Base-by-base conservation (phyloP, 805 yeast genomes). In the Naumovozyma dairenensis region DNA sequence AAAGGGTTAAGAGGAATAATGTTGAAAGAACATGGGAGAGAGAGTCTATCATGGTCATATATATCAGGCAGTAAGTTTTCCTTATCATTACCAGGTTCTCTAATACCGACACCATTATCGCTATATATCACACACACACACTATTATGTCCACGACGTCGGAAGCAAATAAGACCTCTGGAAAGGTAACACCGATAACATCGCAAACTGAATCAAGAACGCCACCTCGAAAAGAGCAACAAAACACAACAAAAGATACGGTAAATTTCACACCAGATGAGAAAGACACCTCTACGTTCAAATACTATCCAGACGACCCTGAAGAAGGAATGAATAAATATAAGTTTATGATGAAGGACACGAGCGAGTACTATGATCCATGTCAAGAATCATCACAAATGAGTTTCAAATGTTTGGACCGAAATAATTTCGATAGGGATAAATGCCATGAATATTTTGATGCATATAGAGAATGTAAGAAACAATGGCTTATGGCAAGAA, bases 381-480 rank as follows among this genome's bases (percentile, higher is more conserved):
- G 98, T 58, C 80, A 77, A 30, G 92, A 86, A 50, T 77, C 92
- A 24, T 70, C 96, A 7, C 77, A 76, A 53, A 89, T 94, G 76
- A 82, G 94, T 28, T 65, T 86, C 44, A 72, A 72, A 43, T 89
- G 98, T 49, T 64, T 89, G 55, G 89, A 84, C 46, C 58, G 80
- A 32, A 83, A 87, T 51, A 69, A 77, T 46, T 78, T 72, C 65
- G 84, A 73, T 65, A 72, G 67, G 64, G 75, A 66, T 34, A 68
- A 58, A 60, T 85, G 79, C 64, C 73, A 61, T 55, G 94, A 81
- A 38, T 89, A 83, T 52, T 92, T 89, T 55, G 85, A 79, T 48
- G 96, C 96, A 0, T 89, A 89, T 55, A 67, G 89, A 39, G 98
- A 89, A 50, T 89, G 98, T 60, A 80, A 81, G 53, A 77, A 77